Evolutionary conservation across 495 filamentous ascomycete genomes (phyloP), one percentile per base, ranked within the genome.

Genomic region (Penicillium samsonianum): DNA sequence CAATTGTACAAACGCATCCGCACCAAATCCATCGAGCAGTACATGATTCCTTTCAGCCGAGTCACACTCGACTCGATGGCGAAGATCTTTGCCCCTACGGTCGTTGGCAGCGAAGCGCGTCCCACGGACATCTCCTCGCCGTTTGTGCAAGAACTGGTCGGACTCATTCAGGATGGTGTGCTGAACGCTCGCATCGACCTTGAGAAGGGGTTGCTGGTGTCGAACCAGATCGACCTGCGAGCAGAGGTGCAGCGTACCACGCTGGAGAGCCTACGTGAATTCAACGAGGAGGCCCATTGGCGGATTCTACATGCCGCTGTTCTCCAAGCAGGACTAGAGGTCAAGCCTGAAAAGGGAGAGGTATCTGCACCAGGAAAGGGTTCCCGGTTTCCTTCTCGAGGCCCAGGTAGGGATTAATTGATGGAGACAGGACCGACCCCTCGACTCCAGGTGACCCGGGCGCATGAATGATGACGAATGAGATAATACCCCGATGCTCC

Each of bases 1-100:
- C 74, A 75, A 5, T 75, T 98, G 25, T 91, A 89, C 73, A 74
- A 79, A 20, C 72, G 77, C 44, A 88, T 98, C 64, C 83, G 95
- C 58, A 88, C 82, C 63, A 97, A 97, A 71, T 88, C 91, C 53
- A 97, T 98, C 58, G 82, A 93, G 49, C 91, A 96, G 68, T 98
- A 96, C 69, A 84, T 91, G 47, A 78, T 90, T 23, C 90, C 90
- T 1, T 94, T 91, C 69, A 91, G 84, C 23, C 84, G 83, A 38
- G 87, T 92, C 43, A 88, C 82, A 3, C 71, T 94, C 7, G 79
- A 84, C 10, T 87, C 81, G 22, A 82, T 94, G 81, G 80, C 85
- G 10, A 77, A 79, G 33, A 83, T 86, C 10, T 93, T 92, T 56
- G 65, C 70, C 6, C 77, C 77, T 2, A 73, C 79, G 0, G 59